Conservation (phyloP, 768 basidiomycete species). For the Amanita brunnescens region DNA sequence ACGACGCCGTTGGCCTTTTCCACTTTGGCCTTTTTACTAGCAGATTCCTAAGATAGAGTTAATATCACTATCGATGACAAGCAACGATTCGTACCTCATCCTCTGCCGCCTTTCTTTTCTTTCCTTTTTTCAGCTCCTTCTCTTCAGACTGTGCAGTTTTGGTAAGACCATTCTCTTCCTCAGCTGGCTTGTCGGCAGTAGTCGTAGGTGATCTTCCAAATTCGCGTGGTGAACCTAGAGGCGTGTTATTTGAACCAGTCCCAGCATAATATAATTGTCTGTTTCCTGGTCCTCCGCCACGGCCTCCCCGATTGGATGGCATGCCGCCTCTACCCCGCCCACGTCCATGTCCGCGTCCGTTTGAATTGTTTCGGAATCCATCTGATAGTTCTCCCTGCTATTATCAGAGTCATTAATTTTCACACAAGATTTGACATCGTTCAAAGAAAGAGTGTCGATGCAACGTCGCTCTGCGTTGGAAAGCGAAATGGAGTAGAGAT, state of each 20-base stretch:
- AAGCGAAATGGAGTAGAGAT: conserved; percentile 2
- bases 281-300: conserved; percentile 26
- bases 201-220: conserved; percentile 18
- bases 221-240: conserved; percentile 52
- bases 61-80: neutral
- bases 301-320: conserved; percentile 16
- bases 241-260: conserved; percentile 66
- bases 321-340: conserved; percentile 17
- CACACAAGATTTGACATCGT: neutral
- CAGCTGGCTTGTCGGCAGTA: conserved; percentile 23
- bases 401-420: conserved; percentile 1
- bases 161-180: conserved; percentile 7
- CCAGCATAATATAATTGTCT: conserved; percentile 18
- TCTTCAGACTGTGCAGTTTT: conserved; percentile 10
- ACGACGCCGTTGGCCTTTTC: conserved; percentile 9
- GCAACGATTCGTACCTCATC: conserved; percentile 4
- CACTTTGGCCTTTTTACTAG: conserved; percentile 15
- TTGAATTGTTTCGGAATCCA: neutral
- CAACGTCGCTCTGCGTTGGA: neutral
- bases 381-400: neutral
- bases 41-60: neutral
- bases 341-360: conserved; percentile 7
- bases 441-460: neutral
- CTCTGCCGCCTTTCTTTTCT: conserved; percentile 14
- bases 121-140: conserved; percentile 13